Base-by-base conservation (phyloP, 148 eudicot species). In the Rhododendron williamsianum region DNA sequence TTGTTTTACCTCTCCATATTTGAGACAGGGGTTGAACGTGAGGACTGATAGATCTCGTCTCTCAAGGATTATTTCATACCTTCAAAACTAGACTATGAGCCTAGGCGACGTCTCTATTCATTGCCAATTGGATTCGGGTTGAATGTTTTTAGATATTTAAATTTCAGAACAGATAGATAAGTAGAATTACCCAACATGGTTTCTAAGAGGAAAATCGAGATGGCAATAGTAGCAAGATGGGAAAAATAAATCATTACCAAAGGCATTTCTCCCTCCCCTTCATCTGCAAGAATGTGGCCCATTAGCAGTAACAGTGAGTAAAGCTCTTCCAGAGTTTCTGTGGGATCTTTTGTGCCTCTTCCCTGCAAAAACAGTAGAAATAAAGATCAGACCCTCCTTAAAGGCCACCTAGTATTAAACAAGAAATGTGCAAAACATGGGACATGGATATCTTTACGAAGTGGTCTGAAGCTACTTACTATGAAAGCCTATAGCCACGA, bases 251-350 rank as follows among this genome's bases (percentile, higher is more conserved):
- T 5, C 76, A 78, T 72, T 90, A 95, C 99, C 96, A 89, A 71
- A 23, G 99, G 99, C 41, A 90, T 86, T 90, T 97, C 99, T 79
- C 99, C 99, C 89, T 91, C 96, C 89, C 98, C 98, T 85, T 94
- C 99, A 79, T 95, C 98, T 36, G 99, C 96, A 78, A 97, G 92
- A 88, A 97, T 95, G 81, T 97, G 99, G 87, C 99, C 99, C 83
- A 93, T 87, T 87, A 97, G 90, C 88, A 97, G 89, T 82, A 97
- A 87, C 41, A 97, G 95, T 56, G 99, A 95, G 89, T 94, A 93
- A 78, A 97, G 90, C 89, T 95, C 99, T 90, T 97, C 99, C 91
- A 97, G 83, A 82, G 93, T 92, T 90, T 88, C 90, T 84, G 96
- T 95, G 84, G 94, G 96, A 92, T 94, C 98, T 69, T 90, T 91